Percentiles rank a stretch among this genome's conserved stretches.
Conservation (phyloP, 2,329 filamentous ascomycete genomes). For the Aspergillus quadrilineatus region DNA sequence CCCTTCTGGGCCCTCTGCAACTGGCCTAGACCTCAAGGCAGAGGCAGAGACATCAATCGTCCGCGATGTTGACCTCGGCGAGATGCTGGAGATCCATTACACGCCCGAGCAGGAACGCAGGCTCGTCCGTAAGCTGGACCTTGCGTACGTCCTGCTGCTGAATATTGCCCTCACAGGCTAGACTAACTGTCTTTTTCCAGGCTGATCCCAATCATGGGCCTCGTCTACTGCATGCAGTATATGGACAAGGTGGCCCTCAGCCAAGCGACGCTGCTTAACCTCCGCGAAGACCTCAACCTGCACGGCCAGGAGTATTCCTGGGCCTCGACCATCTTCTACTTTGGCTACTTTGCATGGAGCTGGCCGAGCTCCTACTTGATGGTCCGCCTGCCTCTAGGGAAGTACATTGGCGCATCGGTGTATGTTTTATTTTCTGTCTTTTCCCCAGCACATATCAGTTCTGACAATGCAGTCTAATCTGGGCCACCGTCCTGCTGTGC, state of each 20-base stretch:
- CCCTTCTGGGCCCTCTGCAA: not conserved
- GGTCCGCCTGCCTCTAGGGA: slow-evolving; percentile 32
- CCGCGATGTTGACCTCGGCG: slow-evolving; percentile 7
- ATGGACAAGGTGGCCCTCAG: slow-evolving; percentile 35
- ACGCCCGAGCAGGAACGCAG: slow-evolving; percentile 9
- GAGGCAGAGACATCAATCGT: not conserved
- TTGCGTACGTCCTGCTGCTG: slow-evolving; percentile 6
- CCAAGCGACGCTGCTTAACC: slow-evolving; percentile 28
- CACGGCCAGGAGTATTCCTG: slow-evolving; percentile 31
- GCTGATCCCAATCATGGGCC: slow-evolving; percentile 30
- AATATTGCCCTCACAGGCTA: not conserved
- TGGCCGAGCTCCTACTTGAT: slow-evolving; percentile 42
- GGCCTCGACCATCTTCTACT: slow-evolving; percentile 15
- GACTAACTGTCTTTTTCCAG: slow-evolving; percentile 5
- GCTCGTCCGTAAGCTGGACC: slow-evolving; percentile 6
- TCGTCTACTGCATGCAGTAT: slow-evolving; percentile 31
- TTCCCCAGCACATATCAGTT: not conserved
- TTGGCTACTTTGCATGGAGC: slow-evolving; percentile 35
- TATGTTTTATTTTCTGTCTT: slow-evolving; percentile 17
- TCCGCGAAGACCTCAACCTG: slow-evolving; percentile 28
- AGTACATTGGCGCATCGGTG: slow-evolving; percentile 32
- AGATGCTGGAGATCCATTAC: slow-evolving; percentile 4
- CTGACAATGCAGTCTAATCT: slow-evolving; percentile 31
- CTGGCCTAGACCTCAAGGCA: not conserved
- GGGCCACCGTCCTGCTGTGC: slow-evolving; percentile 35